These are phyloP conservation scores for Fusarium cicatricum DNA, from an alignment of 2,329 filamentous ascomycete species.

Conservation along the genomic window DNA sequence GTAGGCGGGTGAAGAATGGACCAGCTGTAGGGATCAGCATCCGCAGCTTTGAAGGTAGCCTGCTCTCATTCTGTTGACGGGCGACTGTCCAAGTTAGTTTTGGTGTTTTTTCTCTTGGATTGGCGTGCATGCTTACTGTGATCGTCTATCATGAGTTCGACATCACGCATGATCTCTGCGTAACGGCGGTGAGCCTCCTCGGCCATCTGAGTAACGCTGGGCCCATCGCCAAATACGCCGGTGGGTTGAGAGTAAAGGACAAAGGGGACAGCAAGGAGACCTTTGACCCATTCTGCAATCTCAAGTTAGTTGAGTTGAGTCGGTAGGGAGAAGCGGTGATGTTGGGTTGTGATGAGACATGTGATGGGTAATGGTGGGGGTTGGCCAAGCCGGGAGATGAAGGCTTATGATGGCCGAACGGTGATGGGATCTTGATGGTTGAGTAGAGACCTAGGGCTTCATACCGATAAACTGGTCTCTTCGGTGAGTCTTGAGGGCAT, in stretches of 20 bases:
- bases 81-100: constrained; percentile 61
- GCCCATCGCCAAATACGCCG: constrained; percentile 77
- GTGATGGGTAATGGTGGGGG: constrained; percentile 8
- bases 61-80: constrained; percentile 71
- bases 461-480: constrained; percentile 87
- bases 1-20: constrained; percentile 90
- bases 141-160: constrained; percentile 90
- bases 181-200: constrained; percentile 86
- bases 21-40: constrained; percentile 90
- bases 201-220: constrained; percentile 75
- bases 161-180: constrained; percentile 93
- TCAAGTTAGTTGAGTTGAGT: constrained; percentile 6
- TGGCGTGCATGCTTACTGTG: constrained; percentile 68
- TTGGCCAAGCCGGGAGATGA: neutral
- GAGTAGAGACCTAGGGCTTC: constrained; percentile 11
- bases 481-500: constrained; percentile 81
- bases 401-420: neutral
- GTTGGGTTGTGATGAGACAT: constrained; percentile 1
- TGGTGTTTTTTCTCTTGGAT: too few relatives aligned
- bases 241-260: constrained; percentile 96
- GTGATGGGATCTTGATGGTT: neutral
- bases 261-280: constrained; percentile 91
- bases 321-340: neutral
- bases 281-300: constrained; percentile 94
- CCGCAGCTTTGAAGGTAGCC: constrained; percentile 86